These are phyloP conservation scores for Wickerhamiella lipophila DNA, from an alignment of 805 yeast genomes.

Conservation along the genomic window DNA sequence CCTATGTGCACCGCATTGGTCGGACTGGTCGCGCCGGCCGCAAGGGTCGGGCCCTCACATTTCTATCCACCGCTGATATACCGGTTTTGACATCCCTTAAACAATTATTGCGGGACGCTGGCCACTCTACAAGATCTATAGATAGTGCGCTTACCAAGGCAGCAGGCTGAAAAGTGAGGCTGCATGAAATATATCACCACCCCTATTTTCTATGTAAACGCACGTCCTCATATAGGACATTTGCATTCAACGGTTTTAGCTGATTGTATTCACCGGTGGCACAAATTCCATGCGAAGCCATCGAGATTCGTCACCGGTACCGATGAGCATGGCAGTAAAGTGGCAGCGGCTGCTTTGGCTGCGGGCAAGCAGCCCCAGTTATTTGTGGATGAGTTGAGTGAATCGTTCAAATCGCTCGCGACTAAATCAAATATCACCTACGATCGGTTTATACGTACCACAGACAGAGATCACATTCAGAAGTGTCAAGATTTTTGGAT, in stretches of 20 bases:
- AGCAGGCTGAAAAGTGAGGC: too few relatives aligned
- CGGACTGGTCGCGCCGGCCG: conserved; percentile 95
- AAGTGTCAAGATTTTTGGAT: conserved; percentile 66
- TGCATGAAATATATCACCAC: conserved; percentile 38
- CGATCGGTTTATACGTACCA: conserved; percentile 79
- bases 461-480: conserved; percentile 62
- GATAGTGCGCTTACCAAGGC: background rate
- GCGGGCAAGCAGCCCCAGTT: conserved; percentile 43
- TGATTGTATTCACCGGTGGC: conserved; percentile 72
- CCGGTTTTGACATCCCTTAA: conserved; percentile 15
- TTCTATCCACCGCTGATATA: conserved; percentile 29
- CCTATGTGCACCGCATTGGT: conserved; percentile 85
- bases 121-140: background rate
- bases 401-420: conserved; percentile 54
- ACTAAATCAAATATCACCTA: conserved; percentile 41
- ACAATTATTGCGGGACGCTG: conserved; percentile 6
- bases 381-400: conserved; percentile 60
- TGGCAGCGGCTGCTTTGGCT: conserved; percentile 67
- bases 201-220: conserved; percentile 94
- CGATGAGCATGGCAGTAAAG: conserved; percentile 93
- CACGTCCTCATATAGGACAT: conserved; percentile 90
- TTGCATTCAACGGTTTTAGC: conserved; percentile 74
- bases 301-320: conserved; percentile 76
- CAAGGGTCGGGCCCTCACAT: conserved; percentile 62
- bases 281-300: conserved; percentile 33